Conservation (phyloP, 768 basidiomycete genomes). For the Phallus indusiatus region DNA sequence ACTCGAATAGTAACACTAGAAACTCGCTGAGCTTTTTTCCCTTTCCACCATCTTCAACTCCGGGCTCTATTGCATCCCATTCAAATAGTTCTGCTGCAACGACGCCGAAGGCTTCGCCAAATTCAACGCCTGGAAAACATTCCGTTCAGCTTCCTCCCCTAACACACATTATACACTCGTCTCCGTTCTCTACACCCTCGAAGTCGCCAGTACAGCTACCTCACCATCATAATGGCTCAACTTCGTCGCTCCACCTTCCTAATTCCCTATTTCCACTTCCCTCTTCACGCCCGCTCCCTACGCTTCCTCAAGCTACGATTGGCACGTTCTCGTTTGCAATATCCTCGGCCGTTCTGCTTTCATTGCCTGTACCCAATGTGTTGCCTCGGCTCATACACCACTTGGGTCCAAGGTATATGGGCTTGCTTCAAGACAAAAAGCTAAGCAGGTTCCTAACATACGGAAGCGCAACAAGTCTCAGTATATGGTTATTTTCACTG, state of each 20-base stretch:
- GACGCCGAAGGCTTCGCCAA: not conserved
- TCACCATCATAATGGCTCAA: not conserved
- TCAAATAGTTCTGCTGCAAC: not conserved
- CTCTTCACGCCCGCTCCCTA: not conserved
- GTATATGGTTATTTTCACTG: constrained; percentile 56
- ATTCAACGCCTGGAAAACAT: not conserved
- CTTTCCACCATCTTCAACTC: not conserved
- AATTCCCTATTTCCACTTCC: not conserved
- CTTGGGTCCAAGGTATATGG: constrained; percentile 69
- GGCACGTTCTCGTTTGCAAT: constrained; percentile 12
- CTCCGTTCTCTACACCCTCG: not conserved
- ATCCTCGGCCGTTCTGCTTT: constrained; percentile 5
- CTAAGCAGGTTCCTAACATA: constrained; percentile 75
- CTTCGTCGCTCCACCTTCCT: not conserved
- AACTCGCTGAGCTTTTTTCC: not conserved
- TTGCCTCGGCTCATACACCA: constrained; percentile 69
- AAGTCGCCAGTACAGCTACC: not conserved
- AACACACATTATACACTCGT: not conserved
- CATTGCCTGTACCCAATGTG: constrained; percentile 35
- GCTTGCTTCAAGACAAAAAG: constrained; percentile 63
- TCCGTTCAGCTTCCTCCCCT: not conserved
- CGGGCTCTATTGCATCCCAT: not conserved
- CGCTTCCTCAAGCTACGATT: not conserved
- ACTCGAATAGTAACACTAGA: constrained; percentile 50
- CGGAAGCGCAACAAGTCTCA: constrained; percentile 74